Evolutionary conservation across 306 rosid genomes (phyloP).

Genomic region (Rosa chinensis): DNA sequence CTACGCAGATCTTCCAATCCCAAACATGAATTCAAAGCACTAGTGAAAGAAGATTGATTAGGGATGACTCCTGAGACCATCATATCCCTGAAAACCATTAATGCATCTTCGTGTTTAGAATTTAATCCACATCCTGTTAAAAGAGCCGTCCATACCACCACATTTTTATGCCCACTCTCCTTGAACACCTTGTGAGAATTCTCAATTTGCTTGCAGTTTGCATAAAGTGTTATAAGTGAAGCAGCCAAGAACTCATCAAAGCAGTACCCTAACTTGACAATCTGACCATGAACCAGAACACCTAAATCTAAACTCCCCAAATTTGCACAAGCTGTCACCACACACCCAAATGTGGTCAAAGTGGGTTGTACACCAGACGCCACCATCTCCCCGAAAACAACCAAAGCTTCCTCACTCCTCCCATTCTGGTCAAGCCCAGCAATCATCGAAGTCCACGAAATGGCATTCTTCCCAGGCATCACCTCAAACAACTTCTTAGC

Average conservation of each 20-base stretch:
- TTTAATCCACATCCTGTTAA: constrained; percentile 70
- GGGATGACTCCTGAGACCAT: constrained; percentile 44
- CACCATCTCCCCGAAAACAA: constrained; percentile 54
- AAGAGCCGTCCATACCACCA: constrained; percentile 86
- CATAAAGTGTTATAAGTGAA: constrained; percentile 74
- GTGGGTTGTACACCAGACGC: constrained; percentile 39
- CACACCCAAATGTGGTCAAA: constrained; percentile 60
- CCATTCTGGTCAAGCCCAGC: constrained; percentile 72
- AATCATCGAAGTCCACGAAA: constrained; percentile 81
- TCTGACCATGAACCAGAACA: constrained; percentile 58
- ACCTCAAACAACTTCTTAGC: constrained; percentile 53
- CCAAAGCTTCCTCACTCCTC: constrained; percentile 57
- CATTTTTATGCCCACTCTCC: constrained; percentile 49
- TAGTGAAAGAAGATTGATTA: constrained; percentile 77
- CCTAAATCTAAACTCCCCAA: constrained; percentile 38
- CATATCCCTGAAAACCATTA: constrained; percentile 61
- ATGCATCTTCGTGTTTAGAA: constrained; percentile 47
- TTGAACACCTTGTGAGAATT: constrained; percentile 41
- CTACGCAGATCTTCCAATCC: constrained; percentile 73
- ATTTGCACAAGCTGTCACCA: constrained; percentile 65
- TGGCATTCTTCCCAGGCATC: constrained; percentile 60
- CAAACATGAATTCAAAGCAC: constrained; percentile 82
- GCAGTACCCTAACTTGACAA: constrained; percentile 49
- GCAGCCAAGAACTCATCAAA: constrained; percentile 60
- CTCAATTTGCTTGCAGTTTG: constrained; percentile 57